Evolutionary conservation across 1,284 basidiomycete species (phyloP).

Genomic region (Gastroboletus turbinatus): DNA sequence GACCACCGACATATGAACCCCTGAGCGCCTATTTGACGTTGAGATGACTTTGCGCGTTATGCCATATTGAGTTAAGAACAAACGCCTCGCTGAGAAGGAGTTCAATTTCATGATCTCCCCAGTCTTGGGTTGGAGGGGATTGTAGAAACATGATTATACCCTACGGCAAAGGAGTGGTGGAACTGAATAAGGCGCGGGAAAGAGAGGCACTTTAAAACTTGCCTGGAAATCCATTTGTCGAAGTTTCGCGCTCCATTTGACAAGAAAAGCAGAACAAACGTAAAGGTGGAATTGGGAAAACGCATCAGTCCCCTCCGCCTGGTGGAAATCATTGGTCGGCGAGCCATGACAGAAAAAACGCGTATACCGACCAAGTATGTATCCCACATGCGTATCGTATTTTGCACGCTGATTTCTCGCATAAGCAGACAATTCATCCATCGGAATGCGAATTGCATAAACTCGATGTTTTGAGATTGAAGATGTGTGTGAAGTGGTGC

Average conservation of each 20-base stretch:
- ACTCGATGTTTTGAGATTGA: constrained; percentile 89
- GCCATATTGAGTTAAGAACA: constrained; percentile 91
- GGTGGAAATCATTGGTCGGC: constrained; percentile 4
- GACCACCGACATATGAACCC: not conserved
- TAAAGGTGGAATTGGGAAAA: constrained; percentile 97
- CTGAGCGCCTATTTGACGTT: constrained; percentile 37
- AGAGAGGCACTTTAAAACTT: constrained; percentile 6
- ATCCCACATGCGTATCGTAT: constrained; percentile 98
- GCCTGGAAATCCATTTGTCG: constrained; percentile 97
- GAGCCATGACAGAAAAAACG: constrained; percentile 5
- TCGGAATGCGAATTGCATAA: constrained; percentile 97
- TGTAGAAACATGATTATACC: constrained; percentile 99
- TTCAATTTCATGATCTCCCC: constrained; percentile 95
- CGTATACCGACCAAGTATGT: constrained; percentile 81
- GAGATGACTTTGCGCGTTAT: constrained; percentile 92
- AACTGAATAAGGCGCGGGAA: constrained; percentile 5
- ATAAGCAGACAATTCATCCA: constrained; percentile 99
- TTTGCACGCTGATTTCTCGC: constrained; percentile 92
- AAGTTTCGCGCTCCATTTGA: constrained; percentile 88
- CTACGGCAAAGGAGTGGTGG: constrained; percentile 40
- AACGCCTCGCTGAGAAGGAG: constrained; percentile 95
- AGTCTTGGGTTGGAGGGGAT: constrained; percentile 90
- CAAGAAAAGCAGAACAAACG: constrained; percentile 93
- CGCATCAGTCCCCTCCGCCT: constrained; percentile 94
- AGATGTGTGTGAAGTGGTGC: constrained; percentile 83